Evolutionary conservation across 2,329 filamentous ascomycete genomes (phyloP).

Genomic region (Penicillium sp.): DNA sequence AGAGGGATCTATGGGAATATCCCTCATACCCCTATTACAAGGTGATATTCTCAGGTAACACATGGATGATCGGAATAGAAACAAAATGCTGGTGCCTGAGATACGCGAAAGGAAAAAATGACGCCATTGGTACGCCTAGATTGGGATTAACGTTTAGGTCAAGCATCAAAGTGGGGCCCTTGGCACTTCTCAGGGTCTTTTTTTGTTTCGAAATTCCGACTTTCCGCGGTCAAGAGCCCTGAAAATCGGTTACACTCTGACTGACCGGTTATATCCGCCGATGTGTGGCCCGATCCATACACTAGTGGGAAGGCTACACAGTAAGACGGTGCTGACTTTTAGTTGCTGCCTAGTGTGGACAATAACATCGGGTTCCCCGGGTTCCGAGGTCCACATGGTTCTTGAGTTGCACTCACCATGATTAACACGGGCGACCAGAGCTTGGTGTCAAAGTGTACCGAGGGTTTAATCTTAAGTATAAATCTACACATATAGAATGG

Average conservation of each 20-base stretch:
- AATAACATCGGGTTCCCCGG: not conserved
- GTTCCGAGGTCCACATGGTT: too few species aligned
- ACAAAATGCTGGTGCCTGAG: conserved; percentile 13
- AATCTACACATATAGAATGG: too few species aligned
- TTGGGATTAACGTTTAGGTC: conserved; percentile 3
- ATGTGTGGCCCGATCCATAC: not conserved
- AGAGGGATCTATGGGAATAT: not conserved
- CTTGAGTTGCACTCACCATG: too few species aligned
- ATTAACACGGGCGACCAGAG: too few species aligned
- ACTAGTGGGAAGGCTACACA: not conserved
- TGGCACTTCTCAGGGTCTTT: not conserved
- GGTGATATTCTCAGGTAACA: not conserved
- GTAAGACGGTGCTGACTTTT: not conserved
- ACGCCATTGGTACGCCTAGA: not conserved
- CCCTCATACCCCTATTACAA: not conserved
- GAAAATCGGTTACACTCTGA: too few species aligned
- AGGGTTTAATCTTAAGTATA: too few species aligned
- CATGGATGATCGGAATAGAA: not conserved
- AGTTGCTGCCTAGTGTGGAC: not conserved
- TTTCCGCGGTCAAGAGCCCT: too few species aligned
- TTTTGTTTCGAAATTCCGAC: not conserved
- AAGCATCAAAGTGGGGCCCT: not conserved
- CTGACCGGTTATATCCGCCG: not conserved
- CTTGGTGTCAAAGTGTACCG: too few species aligned
- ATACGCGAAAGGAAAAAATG: not conserved